Conservation (phyloP, 352 stramenopile species). For the Globisporangium canariense region DNA sequence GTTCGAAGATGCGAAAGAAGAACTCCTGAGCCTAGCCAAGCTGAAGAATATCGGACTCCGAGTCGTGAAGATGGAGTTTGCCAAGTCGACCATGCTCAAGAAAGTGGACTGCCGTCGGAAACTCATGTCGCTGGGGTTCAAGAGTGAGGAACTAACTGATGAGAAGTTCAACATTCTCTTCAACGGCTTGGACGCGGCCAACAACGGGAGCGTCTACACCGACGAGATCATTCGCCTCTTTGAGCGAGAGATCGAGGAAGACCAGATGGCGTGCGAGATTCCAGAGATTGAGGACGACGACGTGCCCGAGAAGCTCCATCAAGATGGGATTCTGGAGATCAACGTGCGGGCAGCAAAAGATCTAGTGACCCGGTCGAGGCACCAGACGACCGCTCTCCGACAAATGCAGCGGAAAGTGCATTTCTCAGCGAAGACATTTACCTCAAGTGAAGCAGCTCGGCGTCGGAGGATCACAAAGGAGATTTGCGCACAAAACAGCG, state of each 20-base stretch:
- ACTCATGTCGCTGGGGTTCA: constrained; percentile 66
- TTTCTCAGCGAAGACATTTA: constrained; percentile 37
- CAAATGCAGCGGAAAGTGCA: constrained; percentile 28
- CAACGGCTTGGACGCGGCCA: constrained; percentile 35
- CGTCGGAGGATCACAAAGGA: constrained; percentile 27
- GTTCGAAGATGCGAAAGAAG: constrained; percentile 74
- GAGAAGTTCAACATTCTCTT: constrained; percentile 71
- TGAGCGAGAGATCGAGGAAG: constrained; percentile 66
- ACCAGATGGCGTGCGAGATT: constrained; percentile 67
- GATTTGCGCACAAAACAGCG: constrained; percentile 40
- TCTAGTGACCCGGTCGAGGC: constrained; percentile 25
- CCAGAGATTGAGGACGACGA: constrained; percentile 81
- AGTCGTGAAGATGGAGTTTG: constrained; percentile 65
- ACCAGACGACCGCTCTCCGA: constrained; percentile 7
- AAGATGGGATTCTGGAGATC: constrained; percentile 65
- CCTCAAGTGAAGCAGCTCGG: constrained; percentile 19
- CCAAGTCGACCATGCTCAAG: constrained; percentile 41
- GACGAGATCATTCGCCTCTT: constrained; percentile 63
- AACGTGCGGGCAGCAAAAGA: constrained; percentile 56
- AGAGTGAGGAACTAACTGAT: constrained; percentile 59
- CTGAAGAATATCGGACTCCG: constrained; percentile 62
- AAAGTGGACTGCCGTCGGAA: constrained; percentile 59
- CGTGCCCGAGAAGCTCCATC: constrained; percentile 56
- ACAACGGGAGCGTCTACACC: constrained; percentile 38
- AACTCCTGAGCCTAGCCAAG: constrained; percentile 59